Conservation (phyloP, 148 eudicot species). For the Nepenthes gracilis region DNA sequence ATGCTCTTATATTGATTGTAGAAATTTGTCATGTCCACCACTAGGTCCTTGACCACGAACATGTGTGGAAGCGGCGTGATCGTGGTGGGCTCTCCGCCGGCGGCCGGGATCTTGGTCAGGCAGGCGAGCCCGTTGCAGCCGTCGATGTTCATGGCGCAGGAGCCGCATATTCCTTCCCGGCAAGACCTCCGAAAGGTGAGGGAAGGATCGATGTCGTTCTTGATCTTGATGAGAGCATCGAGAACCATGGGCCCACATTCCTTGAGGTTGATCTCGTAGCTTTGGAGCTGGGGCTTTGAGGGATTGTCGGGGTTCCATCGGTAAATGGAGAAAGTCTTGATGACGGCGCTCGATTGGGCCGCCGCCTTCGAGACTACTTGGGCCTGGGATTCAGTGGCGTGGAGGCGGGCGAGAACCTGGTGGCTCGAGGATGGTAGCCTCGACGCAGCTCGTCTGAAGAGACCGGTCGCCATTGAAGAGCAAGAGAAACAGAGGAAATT, state of each 20-base stretch:
- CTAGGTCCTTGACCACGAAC: constrained; percentile 94
- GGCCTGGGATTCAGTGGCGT: no score
- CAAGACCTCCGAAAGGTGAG: constrained; percentile 92
- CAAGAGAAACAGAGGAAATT: no score
- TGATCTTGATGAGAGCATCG: constrained; percentile 91
- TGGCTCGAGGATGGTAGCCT: no score
- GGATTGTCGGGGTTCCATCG: constrained; percentile 84
- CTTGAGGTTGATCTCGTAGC: constrained; percentile 75
- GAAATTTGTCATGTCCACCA: constrained; percentile 96
- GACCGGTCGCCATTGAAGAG: no score
- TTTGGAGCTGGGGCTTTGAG: constrained; percentile 45
- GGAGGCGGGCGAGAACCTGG: no score
- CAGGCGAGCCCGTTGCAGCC: constrained; percentile 92
- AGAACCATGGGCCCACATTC: constrained; percentile 95
- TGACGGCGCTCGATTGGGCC: not conserved
- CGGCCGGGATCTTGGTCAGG: constrained; percentile 49
- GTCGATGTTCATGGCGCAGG: constrained; percentile 97
- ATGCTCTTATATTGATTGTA: constrained; percentile 92
- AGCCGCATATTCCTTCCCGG: constrained; percentile 92
- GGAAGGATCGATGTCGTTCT: constrained; percentile 83
- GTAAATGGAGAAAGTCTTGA: constrained; percentile 85
- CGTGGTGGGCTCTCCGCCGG: constrained; percentile 12
- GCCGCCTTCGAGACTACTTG: constrained; percentile 2
- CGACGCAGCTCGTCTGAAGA: no score
- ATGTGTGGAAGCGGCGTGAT: constrained; percentile 85